Percentiles rank a stretch among this genome's conserved stretches.
These are phyloP conservation scores for Malassezia pachydermatis DNA, from an alignment of 1,284 basidiomycete species.

Conservation along the genomic window DNA sequence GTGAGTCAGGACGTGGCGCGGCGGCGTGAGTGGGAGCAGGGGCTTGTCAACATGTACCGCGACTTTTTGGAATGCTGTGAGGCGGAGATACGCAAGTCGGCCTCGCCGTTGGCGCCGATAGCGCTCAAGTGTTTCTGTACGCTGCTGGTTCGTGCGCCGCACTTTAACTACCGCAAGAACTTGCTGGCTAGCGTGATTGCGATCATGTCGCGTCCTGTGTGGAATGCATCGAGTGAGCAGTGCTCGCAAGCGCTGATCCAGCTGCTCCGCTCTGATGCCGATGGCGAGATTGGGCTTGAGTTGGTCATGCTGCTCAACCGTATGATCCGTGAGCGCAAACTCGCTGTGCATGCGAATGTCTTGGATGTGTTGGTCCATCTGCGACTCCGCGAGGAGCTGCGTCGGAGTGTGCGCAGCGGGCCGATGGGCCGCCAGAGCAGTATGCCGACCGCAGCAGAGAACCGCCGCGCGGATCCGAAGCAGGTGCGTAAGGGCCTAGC, in stretches of 20 bases:
- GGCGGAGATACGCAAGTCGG: conserved; percentile 63
- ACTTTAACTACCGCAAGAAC: conserved; percentile 95
- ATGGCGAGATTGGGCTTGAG: conserved; percentile 72
- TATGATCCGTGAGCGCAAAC: conserved; percentile 89
- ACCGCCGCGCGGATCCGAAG: conserved; percentile 40
- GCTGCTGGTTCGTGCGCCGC: conserved; percentile 68
- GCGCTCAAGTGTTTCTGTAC: conserved; percentile 78
- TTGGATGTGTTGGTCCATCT: conserved; percentile 75
- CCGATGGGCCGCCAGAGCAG: conserved; percentile 57
- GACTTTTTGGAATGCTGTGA: conserved; percentile 76
- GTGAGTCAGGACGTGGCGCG: conserved; percentile 84
- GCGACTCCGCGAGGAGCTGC: conserved; percentile 74
- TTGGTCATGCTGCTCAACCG: conserved; percentile 81
- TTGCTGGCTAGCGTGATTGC: conserved; percentile 79
- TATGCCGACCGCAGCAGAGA: conserved; percentile 54
- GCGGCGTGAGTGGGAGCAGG: conserved; percentile 90
- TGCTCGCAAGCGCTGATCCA: conserved; percentile 70
- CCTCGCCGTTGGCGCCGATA: conserved; percentile 61
- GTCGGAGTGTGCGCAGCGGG: conserved; percentile 4
- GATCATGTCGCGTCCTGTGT: conserved; percentile 59
- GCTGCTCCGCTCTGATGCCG: conserved; percentile 69
- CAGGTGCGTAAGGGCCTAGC: conserved; percentile 39
- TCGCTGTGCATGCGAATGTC: conserved; percentile 78
- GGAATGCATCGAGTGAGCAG: conserved; percentile 60
- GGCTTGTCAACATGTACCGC: conserved; percentile 82